Base-by-base conservation (phyloP, 163 green algal genomes). In the Scenedesmus sp. region DNA sequence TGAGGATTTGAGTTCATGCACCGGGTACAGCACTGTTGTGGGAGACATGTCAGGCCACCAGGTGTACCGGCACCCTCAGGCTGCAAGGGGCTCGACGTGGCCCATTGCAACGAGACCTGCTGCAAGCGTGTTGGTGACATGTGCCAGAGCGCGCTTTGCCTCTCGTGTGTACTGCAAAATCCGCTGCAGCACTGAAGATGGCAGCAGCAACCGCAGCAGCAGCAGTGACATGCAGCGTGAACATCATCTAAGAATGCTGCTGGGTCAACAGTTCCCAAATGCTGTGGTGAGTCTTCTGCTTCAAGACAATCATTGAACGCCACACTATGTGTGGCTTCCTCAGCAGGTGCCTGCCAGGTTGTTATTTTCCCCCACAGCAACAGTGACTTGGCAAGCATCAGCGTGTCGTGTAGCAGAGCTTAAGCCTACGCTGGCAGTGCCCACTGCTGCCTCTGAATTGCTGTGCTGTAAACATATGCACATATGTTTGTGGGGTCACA, bases 221-320 rank as follows among this genome's bases (percentile, higher is more conserved):
- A 84, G 46, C 77, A 84, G 70, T 84, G 77, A 59, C 16, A 8
- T 79, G 67, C 16, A 79, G 20, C 12, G 34, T 84, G 77, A 60
- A 84, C 16, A 89, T 66, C 46, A 89, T 26, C 62, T 89, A 4
- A 84, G 67, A 6, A 18, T 70, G 66, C 86, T 54, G 67, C 55
- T 84, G 16, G 86, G 34, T 18, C 56, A 84, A 34, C 66, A 57
- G 8, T 84, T 73, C 23, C 67, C 86, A 67, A 89, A 89, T 26
- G 52, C 84, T 10, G 12, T 89, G 60, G 84, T 89, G 34, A 59
- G 84, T 13, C 34, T 46, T 46, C 34, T 46, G 34, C 34, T 46
- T 46, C 34, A 46, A 46, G 34, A 46, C 34, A 46, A 46, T 46
- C 34, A 46, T 64, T 64, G 59, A 64, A 64, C 8, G 59, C 59